phyloP scores from a whole-genome alignment of 345 rosid genomes.

The Hibiscus syriacus region DNA sequence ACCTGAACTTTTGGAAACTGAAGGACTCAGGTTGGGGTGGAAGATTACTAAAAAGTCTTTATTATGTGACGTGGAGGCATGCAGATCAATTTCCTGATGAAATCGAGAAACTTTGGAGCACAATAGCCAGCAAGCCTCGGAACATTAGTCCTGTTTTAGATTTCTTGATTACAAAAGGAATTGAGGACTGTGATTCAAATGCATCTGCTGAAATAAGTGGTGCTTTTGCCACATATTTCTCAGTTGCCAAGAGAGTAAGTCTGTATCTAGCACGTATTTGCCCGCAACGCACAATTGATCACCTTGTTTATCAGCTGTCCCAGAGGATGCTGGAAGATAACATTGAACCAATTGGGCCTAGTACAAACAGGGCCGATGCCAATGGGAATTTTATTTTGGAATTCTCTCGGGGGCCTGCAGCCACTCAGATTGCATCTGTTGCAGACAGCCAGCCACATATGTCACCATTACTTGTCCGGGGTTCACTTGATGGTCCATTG shows the following conservation, averaged over 20 bases:
- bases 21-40: constrained; percentile 99
- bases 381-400: constrained; percentile 74
- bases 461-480: constrained; percentile 95
- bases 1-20: constrained; percentile 96
- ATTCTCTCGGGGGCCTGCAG: constrained; percentile 94
- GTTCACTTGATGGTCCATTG: constrained; percentile 94
- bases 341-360: constrained; percentile 56
- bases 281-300: constrained; percentile 96
- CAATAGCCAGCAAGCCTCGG: constrained; percentile 93
- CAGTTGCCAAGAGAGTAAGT: constrained; percentile 96
- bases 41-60: constrained; percentile 88
- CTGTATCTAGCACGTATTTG: constrained; percentile 91
- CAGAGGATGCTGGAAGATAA: constrained; percentile 93
- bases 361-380: constrained; percentile 54
- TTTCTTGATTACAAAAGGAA: constrained; percentile 93
- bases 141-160: constrained; percentile 94
- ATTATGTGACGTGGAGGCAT: constrained; percentile 95
- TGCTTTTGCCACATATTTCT: constrained; percentile 99
- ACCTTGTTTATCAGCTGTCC: constrained; percentile 88
- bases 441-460: constrained; percentile 85
- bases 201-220: constrained; percentile 98
- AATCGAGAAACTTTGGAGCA: constrained; percentile 98
- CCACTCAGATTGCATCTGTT: constrained; percentile 58
- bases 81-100: constrained; percentile 99
- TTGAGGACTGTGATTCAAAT: constrained; percentile 98